Percentiles rank a stretch among this genome's conserved stretches.
These are phyloP conservation scores for Russula compacta DNA, from an alignment of 768 basidiomycete genomes.

Conservation along the genomic window DNA sequence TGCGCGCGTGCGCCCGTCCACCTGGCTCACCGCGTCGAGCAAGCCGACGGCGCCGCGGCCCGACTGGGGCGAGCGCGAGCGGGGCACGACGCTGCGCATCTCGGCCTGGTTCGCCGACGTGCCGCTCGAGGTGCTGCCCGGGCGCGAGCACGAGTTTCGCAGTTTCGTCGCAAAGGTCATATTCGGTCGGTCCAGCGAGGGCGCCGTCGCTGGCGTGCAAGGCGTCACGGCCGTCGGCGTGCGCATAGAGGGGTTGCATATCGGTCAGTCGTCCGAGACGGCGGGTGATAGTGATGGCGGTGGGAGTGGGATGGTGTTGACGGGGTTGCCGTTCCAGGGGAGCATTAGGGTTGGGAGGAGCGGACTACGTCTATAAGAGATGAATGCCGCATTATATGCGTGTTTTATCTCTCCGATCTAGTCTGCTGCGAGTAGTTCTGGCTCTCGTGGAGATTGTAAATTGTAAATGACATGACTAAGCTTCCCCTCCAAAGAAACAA, in stretches of 20 bases:
- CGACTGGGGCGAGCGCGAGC: slow-evolving; percentile 31
- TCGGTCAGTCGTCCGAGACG: not conserved
- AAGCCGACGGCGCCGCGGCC: slow-evolving; percentile 33
- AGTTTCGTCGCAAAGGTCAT: slow-evolving; percentile 67
- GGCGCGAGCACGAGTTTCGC: slow-evolving; percentile 67
- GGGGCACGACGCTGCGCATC: slow-evolving; percentile 49
- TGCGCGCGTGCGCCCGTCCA: slow-evolving; percentile 60
- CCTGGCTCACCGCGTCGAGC: slow-evolving; percentile 49
- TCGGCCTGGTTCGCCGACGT: slow-evolving; percentile 62
- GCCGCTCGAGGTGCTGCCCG: slow-evolving; percentile 69
- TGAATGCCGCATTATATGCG: not conserved
- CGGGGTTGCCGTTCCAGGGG: slow-evolving; percentile 16
- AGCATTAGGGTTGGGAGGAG: slow-evolving; percentile 11
- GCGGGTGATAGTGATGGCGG: not conserved
- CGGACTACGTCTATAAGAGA: not conserved
- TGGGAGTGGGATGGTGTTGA: slow-evolving; percentile 8
- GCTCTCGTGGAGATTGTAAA: too few species aligned
- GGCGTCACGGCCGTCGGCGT: slow-evolving; percentile 14
- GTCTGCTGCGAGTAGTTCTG: too few species aligned
- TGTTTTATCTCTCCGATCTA: too few species aligned
- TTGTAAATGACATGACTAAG: too few species aligned
- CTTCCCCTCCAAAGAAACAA: too few species aligned
- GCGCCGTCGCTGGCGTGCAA: slow-evolving; percentile 16
- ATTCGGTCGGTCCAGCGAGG: not conserved
- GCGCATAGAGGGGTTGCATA: slow-evolving; percentile 10